These are phyloP conservation scores for Amanita subjunquillea DNA, from an alignment of 768 basidiomycete genomes.

Conservation along the genomic window DNA sequence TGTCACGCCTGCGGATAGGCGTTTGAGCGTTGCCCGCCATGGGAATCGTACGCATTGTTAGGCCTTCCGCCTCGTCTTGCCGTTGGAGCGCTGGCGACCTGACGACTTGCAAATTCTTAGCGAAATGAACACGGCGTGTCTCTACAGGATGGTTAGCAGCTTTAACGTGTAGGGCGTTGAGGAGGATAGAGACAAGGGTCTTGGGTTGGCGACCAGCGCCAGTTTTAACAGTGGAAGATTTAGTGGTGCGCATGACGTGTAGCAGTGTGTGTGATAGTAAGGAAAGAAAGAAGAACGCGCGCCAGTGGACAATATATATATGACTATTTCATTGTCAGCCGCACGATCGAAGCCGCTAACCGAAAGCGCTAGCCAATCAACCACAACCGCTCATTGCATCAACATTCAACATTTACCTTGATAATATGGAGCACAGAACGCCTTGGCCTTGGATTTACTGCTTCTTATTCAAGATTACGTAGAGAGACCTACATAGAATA, in stretches of 20 bases:
- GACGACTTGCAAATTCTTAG: neutral
- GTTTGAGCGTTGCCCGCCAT: neutral
- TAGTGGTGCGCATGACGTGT: neutral
- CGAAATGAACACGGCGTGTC: neutral
- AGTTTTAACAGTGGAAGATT: neutral
- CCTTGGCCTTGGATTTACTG: no score
- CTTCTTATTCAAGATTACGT: no score
- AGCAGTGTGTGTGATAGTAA: neutral
- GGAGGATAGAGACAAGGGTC: neutral
- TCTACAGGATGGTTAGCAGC: neutral
- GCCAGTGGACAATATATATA: no score
- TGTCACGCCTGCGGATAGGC: neutral
- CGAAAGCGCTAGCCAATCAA: no score
- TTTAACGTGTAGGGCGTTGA: neutral
- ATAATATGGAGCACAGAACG: no score
- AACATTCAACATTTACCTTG: no score
- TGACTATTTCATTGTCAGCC: no score
- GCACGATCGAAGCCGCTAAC: no score
- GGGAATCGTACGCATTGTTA: neutral
- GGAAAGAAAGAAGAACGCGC: no score
- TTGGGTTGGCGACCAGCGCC: neutral
- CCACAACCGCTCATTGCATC: no score
- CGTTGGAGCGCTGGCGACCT: neutral
- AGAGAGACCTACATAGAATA: no score
- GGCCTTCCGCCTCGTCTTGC: neutral